Base-by-base conservation (phyloP, 805 yeast genomes). In the Candida andamanensis region DNA sequence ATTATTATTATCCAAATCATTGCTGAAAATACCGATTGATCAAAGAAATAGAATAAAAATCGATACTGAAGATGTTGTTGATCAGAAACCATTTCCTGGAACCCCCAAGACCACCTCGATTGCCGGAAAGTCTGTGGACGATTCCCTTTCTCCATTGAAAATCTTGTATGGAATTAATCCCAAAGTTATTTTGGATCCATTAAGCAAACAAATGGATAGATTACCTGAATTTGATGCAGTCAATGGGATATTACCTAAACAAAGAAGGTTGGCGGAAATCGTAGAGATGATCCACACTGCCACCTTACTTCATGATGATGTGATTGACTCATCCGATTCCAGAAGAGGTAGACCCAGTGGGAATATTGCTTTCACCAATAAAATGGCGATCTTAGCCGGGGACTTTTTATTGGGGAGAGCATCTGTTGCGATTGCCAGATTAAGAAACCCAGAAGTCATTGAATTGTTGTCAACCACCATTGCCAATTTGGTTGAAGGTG, bases 271-370 rank as follows among this genome's bases (percentile, higher is more conserved):
- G 34, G 97, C 98, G 1, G 98, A 92, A 61, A 90, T 92, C 48
- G 95, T 90, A 7, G 98, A 92, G 60, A 85, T 92, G 95, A 92
- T 92, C 44, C 98, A 92, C 57, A 92, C 97, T 1, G 97, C 98
- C 3, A 83, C 95, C 9, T 63, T 92, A 42, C 70, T 92, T 33
- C 98, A 92, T 56, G 98, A 92, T 60, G 98, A 92, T 56, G 98
- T 92, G 39, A 90, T 92, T 47, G 98, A 92, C 60, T 70, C 79
- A 28, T 77, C 89, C 0, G 97, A 85, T 49, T 74, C 90, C 20
- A 72, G 98, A 54, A 71, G 98, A 42, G 95, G 95, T 26, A 73
- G 85, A 50, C 94, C 94, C 15, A 76, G 85, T 42, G 97, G 97
- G 1, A 92, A 92, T 60, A 72, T 81, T 38, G 96, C 96, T 6